A percentile compares a stretch with the other conserved stretches of the same genome.
Conservation (phyloP, 2,329 filamentous ascomycete genomes). For the Nothopassalora personata region DNA sequence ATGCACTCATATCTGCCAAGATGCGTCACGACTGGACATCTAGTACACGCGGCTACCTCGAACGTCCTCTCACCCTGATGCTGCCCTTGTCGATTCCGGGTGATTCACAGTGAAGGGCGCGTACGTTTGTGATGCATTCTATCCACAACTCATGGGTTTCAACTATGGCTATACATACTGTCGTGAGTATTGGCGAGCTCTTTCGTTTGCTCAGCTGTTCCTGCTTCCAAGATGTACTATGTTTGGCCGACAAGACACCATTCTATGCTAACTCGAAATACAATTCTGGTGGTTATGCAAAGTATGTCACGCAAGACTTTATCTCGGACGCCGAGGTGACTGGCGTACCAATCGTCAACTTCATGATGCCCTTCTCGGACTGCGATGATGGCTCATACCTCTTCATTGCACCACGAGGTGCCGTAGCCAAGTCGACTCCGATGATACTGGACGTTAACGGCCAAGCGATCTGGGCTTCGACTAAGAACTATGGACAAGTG, state of each 20-base stretch:
- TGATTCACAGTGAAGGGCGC: background rate
- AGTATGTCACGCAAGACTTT: conserved; percentile 34
- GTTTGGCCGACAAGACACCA: conserved; percentile 13
- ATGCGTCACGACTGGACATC: background rate
- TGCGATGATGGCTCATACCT: conserved; percentile 30
- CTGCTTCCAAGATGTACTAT: background rate
- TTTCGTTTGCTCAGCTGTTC: background rate
- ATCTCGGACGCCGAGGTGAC: conserved; percentile 32
- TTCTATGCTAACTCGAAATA: conserved; percentile 25
- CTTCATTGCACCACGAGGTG: conserved; percentile 26
- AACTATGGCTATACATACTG: background rate
- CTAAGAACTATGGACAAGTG: conserved; percentile 31
- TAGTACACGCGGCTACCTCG: conserved; percentile 2
- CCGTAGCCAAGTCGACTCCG: conserved; percentile 10
- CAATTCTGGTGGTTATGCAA: conserved; percentile 34
- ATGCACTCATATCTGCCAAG: conserved; percentile 1
- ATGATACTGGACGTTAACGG: conserved; percentile 18
- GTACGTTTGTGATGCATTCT: background rate
- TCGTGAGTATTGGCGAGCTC: background rate
- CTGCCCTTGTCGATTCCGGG: background rate
- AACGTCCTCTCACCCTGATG: background rate
- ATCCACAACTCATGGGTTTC: background rate
- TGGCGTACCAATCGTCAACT: conserved; percentile 27
- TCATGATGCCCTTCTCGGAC: conserved; percentile 28
- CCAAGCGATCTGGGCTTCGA: conserved; percentile 14